Conservation (phyloP, 2,329 filamentous ascomycete species). For the Exophiala sp. region DNA sequence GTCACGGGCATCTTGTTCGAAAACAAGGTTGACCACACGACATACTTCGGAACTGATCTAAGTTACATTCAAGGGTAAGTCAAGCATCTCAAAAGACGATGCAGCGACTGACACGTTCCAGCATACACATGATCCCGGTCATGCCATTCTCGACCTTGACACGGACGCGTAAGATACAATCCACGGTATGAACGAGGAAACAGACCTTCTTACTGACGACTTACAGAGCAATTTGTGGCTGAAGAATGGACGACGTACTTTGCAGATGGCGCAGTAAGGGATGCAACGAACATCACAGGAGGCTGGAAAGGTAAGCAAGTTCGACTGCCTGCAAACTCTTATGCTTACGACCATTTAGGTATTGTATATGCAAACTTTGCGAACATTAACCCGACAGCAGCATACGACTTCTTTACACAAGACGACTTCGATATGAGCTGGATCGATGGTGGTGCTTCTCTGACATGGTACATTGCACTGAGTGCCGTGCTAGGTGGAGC, state of each 20-base stretch:
- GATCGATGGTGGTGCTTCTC: slow-evolving; percentile 71
- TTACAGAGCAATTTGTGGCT: slow-evolving; percentile 59
- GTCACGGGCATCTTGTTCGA: slow-evolving; percentile 72
- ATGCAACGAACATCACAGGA: slow-evolving; percentile 54
- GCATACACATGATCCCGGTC: slow-evolving; percentile 81
- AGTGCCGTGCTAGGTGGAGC: slow-evolving; percentile 60
- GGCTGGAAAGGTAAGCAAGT: slow-evolving; percentile 65
- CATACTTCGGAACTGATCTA: slow-evolving; percentile 73
- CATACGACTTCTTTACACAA: slow-evolving; percentile 72
- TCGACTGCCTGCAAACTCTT: not conserved
- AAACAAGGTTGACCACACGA: slow-evolving; percentile 91
- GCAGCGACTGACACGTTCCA: slow-evolving; percentile 37
- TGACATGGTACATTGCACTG: slow-evolving; percentile 82
- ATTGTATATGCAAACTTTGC: slow-evolving; percentile 80
- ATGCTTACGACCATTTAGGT: slow-evolving; percentile 34
- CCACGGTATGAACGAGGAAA: not conserved
- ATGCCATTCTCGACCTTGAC: slow-evolving; percentile 65
- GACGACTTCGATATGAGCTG: slow-evolving; percentile 62
- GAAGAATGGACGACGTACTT: slow-evolving; percentile 86
- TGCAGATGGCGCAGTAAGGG: slow-evolving; percentile 60
- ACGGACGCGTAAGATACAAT: slow-evolving; percentile 45
- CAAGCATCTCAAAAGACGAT: slow-evolving; percentile 12
- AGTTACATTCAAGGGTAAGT: slow-evolving; percentile 64
- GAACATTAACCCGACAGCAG: slow-evolving; percentile 65
- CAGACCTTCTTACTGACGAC: slow-evolving; percentile 14